Evolutionary conservation across 2,329 filamentous ascomycete species (phyloP).

Genomic region (Fusarium tjaetaba): DNA sequence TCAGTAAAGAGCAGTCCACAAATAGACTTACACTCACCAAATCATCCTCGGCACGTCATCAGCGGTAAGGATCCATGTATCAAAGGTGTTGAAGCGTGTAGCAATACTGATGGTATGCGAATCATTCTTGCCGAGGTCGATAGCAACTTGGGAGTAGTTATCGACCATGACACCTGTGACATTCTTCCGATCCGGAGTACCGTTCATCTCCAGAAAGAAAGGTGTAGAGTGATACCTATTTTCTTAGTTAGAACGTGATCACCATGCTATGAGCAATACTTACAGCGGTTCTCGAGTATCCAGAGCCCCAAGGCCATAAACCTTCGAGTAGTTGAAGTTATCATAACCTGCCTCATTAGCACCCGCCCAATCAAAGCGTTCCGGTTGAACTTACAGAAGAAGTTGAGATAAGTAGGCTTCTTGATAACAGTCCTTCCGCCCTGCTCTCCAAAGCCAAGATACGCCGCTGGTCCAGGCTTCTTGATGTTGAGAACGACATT

Average conservation of each 20-base stretch:
- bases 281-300: neutral
- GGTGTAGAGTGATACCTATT: neutral
- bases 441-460: neutral
- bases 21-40: neutral
- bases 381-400: neutral
- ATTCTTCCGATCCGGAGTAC: neutral
- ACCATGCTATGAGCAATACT: rapidly evolving
- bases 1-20: neutral
- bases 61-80: neutral
- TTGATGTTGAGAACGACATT: neutral
- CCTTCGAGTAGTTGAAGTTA: neutral
- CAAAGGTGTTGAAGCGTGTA: constrained; percentile 3
- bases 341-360: neutral
- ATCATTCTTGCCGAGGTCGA: neutral
- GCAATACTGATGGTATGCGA: neutral
- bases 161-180: neutral
- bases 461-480: neutral
- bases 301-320: neutral
- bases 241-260: rapidly evolving
- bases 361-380: rapidly evolving
- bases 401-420: neutral
- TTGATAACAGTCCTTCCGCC: neutral
- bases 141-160: neutral
- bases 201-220: neutral
- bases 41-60: neutral